Base-by-base conservation (phyloP, 2,329 filamentous ascomycete species). In the Paracamarosporium sp. region DNA sequence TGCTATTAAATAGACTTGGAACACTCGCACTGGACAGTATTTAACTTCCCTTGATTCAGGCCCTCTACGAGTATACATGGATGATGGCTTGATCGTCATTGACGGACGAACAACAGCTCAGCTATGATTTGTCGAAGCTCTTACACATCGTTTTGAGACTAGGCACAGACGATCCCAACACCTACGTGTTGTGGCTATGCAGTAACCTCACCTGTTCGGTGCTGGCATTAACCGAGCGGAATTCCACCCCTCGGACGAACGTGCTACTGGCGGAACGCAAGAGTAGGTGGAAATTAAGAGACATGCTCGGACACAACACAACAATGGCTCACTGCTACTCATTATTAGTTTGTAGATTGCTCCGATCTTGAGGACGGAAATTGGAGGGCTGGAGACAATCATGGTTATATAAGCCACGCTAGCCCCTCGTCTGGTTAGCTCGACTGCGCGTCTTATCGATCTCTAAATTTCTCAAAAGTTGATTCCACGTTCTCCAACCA, bases 391-490 rank as follows among this genome's bases (percentile, higher is more conserved):
- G 15, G 15, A 11, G 38, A 25, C 22, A 3, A 22, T 13, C 3
- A 20, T 5, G 2, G 25, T 47, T 47, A 40, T 11, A 17, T 48
- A 50, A 50, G 33, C 33, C 15, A 20, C 24, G 28, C 44, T 47
- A 33, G 15, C 4, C 17, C 46, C 17, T 7, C 9, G 28, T 50
- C 4, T 11, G 25, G 22, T 38, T 40, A 40, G 22, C 24, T 2
- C 7, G 3, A 30, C 8, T 7, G 22, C 40, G 22, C 33, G 31
- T 33, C 47, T 50, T 50, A 50, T 50, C 47, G 33, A 50, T 28
- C 22, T 40, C 47, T 15, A 40, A 50, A 50, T 40, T 50, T 50
- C 33, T 38, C 22, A 30, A 28, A 30, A 28, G 33, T 47, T 35
- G 28, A 35, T 35, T 24, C 31, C 47, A n/a, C 24, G 9, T 6